These are phyloP conservation scores for Erodium trifolium DNA, from an alignment of 441 rosid species.

Conservation along the genomic window DNA sequence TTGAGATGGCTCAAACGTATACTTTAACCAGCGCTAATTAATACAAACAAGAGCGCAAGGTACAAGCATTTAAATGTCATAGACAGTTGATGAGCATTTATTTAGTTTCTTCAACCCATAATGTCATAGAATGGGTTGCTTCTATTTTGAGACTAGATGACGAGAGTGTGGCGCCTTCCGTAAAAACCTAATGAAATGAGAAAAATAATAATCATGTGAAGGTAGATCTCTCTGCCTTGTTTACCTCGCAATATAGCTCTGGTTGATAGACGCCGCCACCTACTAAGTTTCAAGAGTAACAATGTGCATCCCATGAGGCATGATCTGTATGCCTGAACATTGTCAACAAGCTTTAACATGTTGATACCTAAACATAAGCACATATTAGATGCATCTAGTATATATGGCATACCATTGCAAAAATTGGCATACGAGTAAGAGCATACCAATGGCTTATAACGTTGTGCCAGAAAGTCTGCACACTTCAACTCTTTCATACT, in stretches of 20 bases:
- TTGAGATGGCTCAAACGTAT: neutral
- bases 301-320: constrained; percentile 39
- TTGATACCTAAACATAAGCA: constrained; percentile 32
- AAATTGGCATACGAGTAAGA: constrained; percentile 31
- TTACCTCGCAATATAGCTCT: constrained; percentile 69
- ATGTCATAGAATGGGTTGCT: neutral
- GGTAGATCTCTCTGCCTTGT: neutral
- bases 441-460: constrained; percentile 51
- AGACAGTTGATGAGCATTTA: neutral
- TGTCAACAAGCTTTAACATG: constrained; percentile 46
- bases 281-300: constrained; percentile 36
- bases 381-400: constrained; percentile 24
- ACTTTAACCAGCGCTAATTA: neutral
- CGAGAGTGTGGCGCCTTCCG: neutral
- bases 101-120: neutral
- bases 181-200: constrained; percentile 4
- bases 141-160: constrained; percentile 2
- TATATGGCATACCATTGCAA: constrained; percentile 47
- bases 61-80: neutral
- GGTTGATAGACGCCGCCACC: constrained; percentile 30
- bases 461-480: constrained; percentile 49
- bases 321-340: constrained; percentile 60
- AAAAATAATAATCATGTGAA: neutral
- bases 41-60: neutral
- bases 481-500: constrained; percentile 73